Percentiles rank a stretch among this genome's conserved stretches.
phyloP scores from a whole-genome alignment of 208 protist genomes.

The Acanthamoeba healyi region DNA sequence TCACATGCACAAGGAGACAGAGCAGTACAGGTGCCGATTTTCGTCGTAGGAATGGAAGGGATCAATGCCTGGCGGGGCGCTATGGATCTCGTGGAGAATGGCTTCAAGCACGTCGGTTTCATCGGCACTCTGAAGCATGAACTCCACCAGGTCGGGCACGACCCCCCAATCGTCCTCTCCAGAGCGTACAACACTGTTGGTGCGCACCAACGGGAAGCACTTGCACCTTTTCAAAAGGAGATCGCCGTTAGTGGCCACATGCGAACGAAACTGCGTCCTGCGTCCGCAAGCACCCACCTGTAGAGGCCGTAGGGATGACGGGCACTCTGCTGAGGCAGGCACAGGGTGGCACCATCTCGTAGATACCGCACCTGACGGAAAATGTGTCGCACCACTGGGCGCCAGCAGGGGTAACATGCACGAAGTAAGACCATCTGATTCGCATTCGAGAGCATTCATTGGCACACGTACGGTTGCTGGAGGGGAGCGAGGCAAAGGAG shows the following conservation, averaged over 20 bases:
- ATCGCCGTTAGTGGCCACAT: too few relatives aligned
- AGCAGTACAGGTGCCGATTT: neutral
- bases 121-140: neutral
- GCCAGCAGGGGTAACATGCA: neutral
- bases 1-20: neutral
- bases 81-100: neutral
- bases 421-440: too few relatives aligned
- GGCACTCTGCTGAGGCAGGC: neutral
- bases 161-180: neutral
- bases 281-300: too few relatives aligned
- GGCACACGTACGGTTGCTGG: neutral
- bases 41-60: neutral
- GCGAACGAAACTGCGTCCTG: too few relatives aligned
- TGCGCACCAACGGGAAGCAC: neutral
- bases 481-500: neutral
- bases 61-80: neutral
- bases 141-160: neutral
- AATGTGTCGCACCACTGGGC: neutral
- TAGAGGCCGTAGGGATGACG: neutral
- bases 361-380: neutral
- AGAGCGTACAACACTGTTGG: too few relatives aligned
- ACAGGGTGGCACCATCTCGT: neutral
- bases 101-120: neutral
- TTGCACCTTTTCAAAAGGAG: neutral
- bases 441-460: too few relatives aligned